Base-by-base conservation (phyloP, 2,329 filamentous ascomycete genomes). In the Arthrinium puccinioides region DNA sequence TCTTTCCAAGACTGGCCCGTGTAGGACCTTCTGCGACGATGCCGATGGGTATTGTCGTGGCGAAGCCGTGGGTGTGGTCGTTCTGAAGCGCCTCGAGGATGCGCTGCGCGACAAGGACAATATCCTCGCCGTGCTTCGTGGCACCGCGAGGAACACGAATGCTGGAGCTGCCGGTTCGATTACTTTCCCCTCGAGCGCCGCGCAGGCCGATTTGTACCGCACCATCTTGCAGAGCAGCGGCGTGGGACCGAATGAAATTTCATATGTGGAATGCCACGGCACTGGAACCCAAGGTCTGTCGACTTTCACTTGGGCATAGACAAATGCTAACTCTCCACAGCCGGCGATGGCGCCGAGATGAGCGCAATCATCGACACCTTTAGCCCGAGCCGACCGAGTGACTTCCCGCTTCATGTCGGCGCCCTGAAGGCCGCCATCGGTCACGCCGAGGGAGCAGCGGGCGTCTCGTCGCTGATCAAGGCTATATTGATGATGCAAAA, bases 11-110 rank as follows among this genome's bases (percentile, higher is more conserved):
- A 43, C 41, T 5, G 47, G 44, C 6, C 44, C 40, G 4, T 52
- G 45, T 38, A 44, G 54, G 38, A 50, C 50, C 8, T 66, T 59
- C 36, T 62, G 66, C 32, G 44, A 52, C 3, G 46, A 50, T 4
- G 70, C 64, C 1, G 61, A 70, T 37, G 74, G 74, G 0, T 78
- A 75, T 40, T 69, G 61, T 5, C 56, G 71, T 3, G 70, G 62
- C 1, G 73, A 77, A 40, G 72, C 64, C 1, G 48, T 62, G 4
- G 64, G 50, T 0, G 46, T 58, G 0, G 42, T 76, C 0, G 44
- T 72, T 2, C 41, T 76, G 0, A 76, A 76, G 52, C 57, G 50
- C 0, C 47, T 73, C 0, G 51, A 56, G 1, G 53, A 60, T 16
- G 72, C 72, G 1, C 11, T 74, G 0, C 47, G 48, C 3, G 69